Evolutionary conservation across 169 alveolate species (phyloP).

Genomic region (Plasmodium adleri): DNA sequence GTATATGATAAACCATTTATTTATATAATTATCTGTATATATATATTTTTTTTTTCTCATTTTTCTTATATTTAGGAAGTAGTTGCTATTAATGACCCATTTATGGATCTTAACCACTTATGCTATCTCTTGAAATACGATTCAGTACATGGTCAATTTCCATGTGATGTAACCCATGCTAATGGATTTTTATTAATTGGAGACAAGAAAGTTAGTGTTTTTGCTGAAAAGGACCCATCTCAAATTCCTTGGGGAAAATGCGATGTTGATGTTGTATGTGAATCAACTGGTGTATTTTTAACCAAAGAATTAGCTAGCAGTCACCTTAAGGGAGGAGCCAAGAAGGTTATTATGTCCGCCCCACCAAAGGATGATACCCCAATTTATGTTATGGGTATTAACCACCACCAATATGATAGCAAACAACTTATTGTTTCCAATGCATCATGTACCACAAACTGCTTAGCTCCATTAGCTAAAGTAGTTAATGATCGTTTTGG

Average conservation of each 20-base stretch:
- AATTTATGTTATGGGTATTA: slow-evolving; percentile 99
- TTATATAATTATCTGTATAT: not conserved
- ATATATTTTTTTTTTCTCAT: not conserved
- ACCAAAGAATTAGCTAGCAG: slow-evolving; percentile 94
- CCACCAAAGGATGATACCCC: slow-evolving; percentile 99
- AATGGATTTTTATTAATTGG: slow-evolving; percentile 89
- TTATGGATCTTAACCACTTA: slow-evolving; percentile 96
- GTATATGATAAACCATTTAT: not conserved
- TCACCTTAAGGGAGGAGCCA: slow-evolving; percentile 98
- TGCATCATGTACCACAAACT: slow-evolving; percentile 99
- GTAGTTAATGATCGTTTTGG: slow-evolving; percentile 98
- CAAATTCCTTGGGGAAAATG: slow-evolving; percentile 97
- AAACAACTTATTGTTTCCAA: slow-evolving; percentile 95
- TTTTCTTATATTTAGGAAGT: slow-evolving; percentile 81
- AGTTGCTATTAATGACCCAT: slow-evolving; percentile 98
- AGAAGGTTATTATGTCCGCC: slow-evolving; percentile 98
- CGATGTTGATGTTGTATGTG: slow-evolving; percentile 97
- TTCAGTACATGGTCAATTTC: slow-evolving; percentile 96
- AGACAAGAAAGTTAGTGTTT: slow-evolving; percentile 89
- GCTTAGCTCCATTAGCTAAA: slow-evolving; percentile 99
- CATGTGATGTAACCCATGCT: slow-evolving; percentile 86
- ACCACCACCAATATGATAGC: slow-evolving; percentile 94
- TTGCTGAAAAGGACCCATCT: slow-evolving; percentile 95
- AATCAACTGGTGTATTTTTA: slow-evolving; percentile 98
- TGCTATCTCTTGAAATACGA: slow-evolving; percentile 96